Percentiles rank a stretch among this genome's conserved stretches.
phyloP scores from a whole-genome alignment of 768 basidiomycete genomes.

The Boletus sp. region DNA sequence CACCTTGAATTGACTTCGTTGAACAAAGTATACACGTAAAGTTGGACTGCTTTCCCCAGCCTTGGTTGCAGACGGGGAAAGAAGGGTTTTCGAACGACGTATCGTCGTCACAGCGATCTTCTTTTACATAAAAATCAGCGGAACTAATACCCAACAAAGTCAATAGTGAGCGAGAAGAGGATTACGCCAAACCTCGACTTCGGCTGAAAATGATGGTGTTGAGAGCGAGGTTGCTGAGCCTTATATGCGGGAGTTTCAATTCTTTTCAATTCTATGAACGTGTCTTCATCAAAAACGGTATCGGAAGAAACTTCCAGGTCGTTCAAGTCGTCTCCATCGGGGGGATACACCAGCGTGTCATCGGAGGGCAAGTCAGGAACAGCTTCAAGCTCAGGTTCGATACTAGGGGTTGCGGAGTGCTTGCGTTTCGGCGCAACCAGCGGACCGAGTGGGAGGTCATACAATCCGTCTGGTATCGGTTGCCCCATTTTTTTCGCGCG shows the following conservation, averaged over 20 bases:
- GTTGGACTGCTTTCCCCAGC: slow-evolving; percentile 2
- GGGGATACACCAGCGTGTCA: slow-evolving; percentile 19
- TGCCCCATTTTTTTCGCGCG: slow-evolving; percentile 24
- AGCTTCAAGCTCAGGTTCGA: slow-evolving; percentile 1
- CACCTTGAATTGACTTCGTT: slow-evolving; percentile 17
- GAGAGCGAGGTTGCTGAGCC: not conserved
- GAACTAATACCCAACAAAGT: slow-evolving; percentile 13
- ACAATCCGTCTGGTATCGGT: slow-evolving; percentile 16
- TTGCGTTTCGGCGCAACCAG: slow-evolving; percentile 8
- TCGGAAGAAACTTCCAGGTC: slow-evolving; percentile 23
- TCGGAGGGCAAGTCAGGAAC: slow-evolving; percentile 18
- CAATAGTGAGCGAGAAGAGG: slow-evolving; percentile 2
- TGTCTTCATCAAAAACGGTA: slow-evolving; percentile 16
- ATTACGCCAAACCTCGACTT: slow-evolving; percentile 17
- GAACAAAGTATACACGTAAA: slow-evolving; percentile 24
- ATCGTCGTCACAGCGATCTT: not conserved
- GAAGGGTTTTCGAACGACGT: not conserved
- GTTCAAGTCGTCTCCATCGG: slow-evolving; percentile 1
- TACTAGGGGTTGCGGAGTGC: slow-evolving; percentile 1
- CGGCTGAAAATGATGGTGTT: not conserved
- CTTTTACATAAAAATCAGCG: not conserved
- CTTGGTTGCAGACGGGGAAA: slow-evolving; percentile 18
- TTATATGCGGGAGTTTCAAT: slow-evolving; percentile 14
- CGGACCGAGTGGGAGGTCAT: slow-evolving; percentile 19
- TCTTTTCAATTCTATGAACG: not conserved